These are phyloP conservation scores for Melampsora americana DNA, from an alignment of 1,284 basidiomycete genomes.

Conservation along the genomic window DNA sequence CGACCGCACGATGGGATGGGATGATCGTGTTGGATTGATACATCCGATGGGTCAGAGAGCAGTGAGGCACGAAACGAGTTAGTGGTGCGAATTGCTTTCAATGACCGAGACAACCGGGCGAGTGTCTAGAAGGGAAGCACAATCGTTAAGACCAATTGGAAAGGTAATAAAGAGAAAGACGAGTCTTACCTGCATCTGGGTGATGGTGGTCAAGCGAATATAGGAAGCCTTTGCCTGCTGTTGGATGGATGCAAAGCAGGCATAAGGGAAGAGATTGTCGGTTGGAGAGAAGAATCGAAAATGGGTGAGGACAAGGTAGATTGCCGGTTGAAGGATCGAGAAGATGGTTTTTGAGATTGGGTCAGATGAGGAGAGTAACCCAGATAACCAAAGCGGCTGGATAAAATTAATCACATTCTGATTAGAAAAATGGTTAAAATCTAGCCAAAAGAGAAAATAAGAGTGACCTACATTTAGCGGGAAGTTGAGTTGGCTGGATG, in stretches of 20 bases:
- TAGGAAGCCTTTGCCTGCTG: conserved; percentile 5
- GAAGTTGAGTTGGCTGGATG: no score
- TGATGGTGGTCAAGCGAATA: neutral
- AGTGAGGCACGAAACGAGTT: neutral
- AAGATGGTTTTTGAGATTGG: neutral
- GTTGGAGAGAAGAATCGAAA: neutral
- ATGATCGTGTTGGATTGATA: neutral
- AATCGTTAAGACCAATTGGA: neutral
- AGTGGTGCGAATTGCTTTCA: neutral
- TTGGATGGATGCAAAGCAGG: neutral
- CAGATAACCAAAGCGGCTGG: conserved; percentile 3
- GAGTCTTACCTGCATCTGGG: neutral
- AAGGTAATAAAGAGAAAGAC: neutral
- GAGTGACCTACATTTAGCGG: no score
- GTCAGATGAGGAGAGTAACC: neutral
- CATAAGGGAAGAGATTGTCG: conserved; percentile 1
- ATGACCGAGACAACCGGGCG: neutral
- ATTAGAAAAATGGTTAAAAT: no score
- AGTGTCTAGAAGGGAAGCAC: neutral
- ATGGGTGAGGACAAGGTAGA: neutral
- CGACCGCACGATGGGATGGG: neutral
- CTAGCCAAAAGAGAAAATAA: no score
- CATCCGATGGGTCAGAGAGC: neutral
- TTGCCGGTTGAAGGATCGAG: neutral
- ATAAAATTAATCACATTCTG: neutral